Evolutionary conservation across 176 grass and related monocot genomes (phyloP).

Genomic region (Puccinellia tenuiflora): DNA sequence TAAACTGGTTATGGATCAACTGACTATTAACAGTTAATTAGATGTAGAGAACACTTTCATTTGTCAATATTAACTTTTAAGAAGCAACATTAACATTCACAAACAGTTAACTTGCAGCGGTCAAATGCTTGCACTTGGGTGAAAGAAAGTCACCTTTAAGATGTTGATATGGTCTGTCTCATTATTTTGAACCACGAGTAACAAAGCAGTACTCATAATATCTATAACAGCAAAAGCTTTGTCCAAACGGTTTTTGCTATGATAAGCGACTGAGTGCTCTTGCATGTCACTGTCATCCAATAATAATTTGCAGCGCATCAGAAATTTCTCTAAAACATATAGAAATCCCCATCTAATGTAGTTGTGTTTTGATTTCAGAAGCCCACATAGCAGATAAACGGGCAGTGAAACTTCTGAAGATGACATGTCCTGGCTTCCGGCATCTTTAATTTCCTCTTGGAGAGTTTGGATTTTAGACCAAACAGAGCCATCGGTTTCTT

Average conservation of each 20-base stretch:
- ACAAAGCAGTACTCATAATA: slow-evolving; percentile 88
- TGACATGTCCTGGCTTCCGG: slow-evolving; percentile 71
- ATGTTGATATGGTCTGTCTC: slow-evolving; percentile 98
- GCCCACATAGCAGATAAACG: slow-evolving; percentile 81
- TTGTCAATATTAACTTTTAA: background rate
- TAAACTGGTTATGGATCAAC: background rate
- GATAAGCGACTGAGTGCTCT: slow-evolving; percentile 28
- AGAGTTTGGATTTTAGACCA: slow-evolving; percentile 85
- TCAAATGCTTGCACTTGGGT: background rate
- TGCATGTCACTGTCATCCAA: slow-evolving; percentile 86
- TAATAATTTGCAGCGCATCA: slow-evolving; percentile 95
- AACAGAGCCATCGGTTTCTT: slow-evolving; percentile 57
- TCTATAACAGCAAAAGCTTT: slow-evolving; percentile 89
- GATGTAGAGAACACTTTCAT: background rate
- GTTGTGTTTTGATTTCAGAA: slow-evolving; percentile 94
- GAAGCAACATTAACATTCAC: background rate
- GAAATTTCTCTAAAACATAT: slow-evolving; percentile 87
- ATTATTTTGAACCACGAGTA: slow-evolving; percentile 83
- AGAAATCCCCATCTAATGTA: slow-evolving; percentile 96
- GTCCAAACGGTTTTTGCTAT: slow-evolving; percentile 53
- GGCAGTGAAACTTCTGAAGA: slow-evolving; percentile 73
- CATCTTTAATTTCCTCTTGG: slow-evolving; percentile 74
- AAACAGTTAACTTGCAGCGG: background rate
- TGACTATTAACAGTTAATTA: background rate
- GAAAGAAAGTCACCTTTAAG: slow-evolving; percentile 68